Percentiles rank a stretch among this genome's conserved stretches.
phyloP scores from a whole-genome alignment of 768 basidiomycete species.

The Cystofilobasidium capitatum region DNA sequence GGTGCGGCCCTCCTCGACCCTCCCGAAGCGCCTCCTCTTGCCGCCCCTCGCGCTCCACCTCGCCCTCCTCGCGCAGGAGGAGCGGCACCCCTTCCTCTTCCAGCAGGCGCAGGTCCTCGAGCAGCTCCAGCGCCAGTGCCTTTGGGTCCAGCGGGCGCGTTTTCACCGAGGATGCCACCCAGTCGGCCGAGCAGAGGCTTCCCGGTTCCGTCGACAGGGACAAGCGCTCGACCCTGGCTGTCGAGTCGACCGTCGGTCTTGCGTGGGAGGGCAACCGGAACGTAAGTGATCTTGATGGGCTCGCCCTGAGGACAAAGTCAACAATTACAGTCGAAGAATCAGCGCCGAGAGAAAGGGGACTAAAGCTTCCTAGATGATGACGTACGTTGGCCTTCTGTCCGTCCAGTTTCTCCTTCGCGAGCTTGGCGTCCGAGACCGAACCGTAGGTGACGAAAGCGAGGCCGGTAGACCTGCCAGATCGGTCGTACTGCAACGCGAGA shows the following conservation, averaged over 20 bases:
- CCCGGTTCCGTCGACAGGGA: neutral
- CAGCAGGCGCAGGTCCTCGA: neutral
- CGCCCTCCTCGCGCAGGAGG: neutral
- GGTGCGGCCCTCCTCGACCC: neutral
- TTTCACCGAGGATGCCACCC: conserved; percentile 8
- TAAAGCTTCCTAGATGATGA: neutral
- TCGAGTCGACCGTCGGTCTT: neutral
- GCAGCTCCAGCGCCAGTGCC: neutral
- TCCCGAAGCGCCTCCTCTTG: neutral
- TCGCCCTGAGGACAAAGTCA: neutral
- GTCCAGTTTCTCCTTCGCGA: conserved; percentile 23
- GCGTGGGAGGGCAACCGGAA: conserved; percentile 1
- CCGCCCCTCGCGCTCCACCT: neutral
- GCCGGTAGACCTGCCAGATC: conserved; percentile 27
- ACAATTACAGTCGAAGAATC: too few relatives aligned
- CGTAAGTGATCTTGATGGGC: conserved; percentile 19
- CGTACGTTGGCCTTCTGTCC: conserved; percentile 26
- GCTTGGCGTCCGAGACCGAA: conserved; percentile 8
- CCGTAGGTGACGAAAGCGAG: conserved; percentile 22
- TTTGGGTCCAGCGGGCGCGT: neutral
- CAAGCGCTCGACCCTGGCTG: neutral
- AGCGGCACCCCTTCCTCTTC: neutral
- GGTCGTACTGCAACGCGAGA: conserved; percentile 19
- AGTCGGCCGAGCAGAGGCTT: conserved; percentile 19
- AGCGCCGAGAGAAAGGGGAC: neutral